Evolutionary conservation across 78 protist genomes (phyloP), one percentile per base, ranked within the genome.

Genomic region (Dictyostelium capitatum): DNA sequence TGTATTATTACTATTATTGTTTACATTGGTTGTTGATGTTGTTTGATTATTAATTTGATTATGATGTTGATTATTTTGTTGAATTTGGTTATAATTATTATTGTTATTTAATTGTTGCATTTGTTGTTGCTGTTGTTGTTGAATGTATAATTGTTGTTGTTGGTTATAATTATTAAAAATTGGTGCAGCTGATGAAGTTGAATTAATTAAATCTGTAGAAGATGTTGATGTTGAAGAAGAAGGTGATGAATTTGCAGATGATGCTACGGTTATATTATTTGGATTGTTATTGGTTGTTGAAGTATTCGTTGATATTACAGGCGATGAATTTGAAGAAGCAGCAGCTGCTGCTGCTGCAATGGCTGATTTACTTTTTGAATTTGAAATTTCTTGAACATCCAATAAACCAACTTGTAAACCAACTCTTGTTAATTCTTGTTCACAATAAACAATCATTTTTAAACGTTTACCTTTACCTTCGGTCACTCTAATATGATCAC

Each of bases 391-490:
- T 48, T 84, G 91, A 20, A 54, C 50, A 62, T 87, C 92, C 8
- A 87, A 37, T 6, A 87, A 54, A 28, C 64, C 84, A 87, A 87
- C 92, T 64, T 87, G 92, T 6, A 87, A 72, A 48, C 84, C 92
- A 17, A 87, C 83, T 51, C 64, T 87, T 28, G 32, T 15, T 37
- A 87, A 23, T 53, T 87, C 92, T 50, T 74, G 77, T 30, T 87
- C 92, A 41, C 92, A 62, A 50, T 87, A 70, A 37, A 87, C 92
- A 77, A 87, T 87, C 83, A 91, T 65, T 57, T 91, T 91, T 48
- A 91, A 53, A 20, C 95, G 56, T 54, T 91, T 91, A 20, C 95
- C 95, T 54, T 91, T 91, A 19, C 95, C 95, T 19, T 91, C 90
- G 23, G 95, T 91, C 19, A 91, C 95, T 28, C 95, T 11, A 47